phyloP scores from a whole-genome alignment of 352 stramenopile species.

The Phytophthora aleatoria region DNA sequence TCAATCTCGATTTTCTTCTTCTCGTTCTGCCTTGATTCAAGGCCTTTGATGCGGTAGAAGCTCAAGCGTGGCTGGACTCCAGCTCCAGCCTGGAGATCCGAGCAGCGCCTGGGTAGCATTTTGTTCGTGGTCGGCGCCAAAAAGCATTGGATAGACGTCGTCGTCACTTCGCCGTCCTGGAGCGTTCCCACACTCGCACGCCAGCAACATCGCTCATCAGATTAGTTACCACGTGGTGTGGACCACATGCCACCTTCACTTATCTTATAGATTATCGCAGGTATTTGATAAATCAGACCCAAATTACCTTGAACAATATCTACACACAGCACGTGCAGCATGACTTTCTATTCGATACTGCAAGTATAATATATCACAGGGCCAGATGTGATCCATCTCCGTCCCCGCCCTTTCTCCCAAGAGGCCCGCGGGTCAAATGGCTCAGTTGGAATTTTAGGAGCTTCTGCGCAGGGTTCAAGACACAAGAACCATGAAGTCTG shows the following conservation, averaged over 20 bases:
- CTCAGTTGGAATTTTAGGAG: slow-evolving; percentile 34
- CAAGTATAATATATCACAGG: slow-evolving; percentile 1
- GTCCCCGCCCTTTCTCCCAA: slow-evolving; percentile 8
- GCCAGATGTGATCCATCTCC: background rate
- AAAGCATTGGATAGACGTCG: slow-evolving; percentile 22
- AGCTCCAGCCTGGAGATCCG: background rate
- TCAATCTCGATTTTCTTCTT: background rate
- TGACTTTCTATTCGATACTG: background rate
- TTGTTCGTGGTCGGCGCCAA: background rate
- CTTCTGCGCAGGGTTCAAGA: slow-evolving; percentile 11
- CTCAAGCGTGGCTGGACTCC: background rate
- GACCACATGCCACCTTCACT: background rate
- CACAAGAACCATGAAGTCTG: slow-evolving; percentile 3
- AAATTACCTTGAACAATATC: background rate
- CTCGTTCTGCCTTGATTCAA: background rate
- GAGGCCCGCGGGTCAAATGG: slow-evolving; percentile 10
- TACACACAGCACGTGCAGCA: background rate
- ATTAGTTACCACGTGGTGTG: slow-evolving; percentile 18
- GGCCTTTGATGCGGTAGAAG: background rate
- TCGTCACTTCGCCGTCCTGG: slow-evolving; percentile 18
- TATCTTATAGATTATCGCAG: background rate
- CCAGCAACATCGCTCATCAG: slow-evolving; percentile 22
- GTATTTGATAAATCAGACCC: background rate
- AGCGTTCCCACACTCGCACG: slow-evolving; percentile 26
- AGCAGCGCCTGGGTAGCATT: background rate